A percentile compares a stretch with the other conserved stretches of the same genome.
Evolutionary conservation across 163 green algal species (phyloP).

Genomic region (Scenedesmus sp.): DNA sequence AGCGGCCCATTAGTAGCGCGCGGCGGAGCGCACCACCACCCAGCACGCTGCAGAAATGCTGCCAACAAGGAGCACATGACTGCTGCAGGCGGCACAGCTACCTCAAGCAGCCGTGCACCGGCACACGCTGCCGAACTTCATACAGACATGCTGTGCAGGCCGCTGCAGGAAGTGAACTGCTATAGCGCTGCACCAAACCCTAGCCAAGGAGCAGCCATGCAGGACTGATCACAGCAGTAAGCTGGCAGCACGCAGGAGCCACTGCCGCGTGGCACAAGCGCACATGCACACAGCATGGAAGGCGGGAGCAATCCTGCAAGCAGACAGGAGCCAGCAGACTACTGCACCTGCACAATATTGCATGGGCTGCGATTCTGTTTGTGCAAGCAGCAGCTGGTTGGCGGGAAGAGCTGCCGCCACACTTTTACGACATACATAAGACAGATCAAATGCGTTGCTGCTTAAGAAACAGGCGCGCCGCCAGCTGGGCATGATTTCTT

Average conservation of each 20-base stretch:
- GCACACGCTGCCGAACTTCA: too few relatives aligned
- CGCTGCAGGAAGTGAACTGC: too few relatives aligned
- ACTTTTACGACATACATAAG: background rate
- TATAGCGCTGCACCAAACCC: background rate
- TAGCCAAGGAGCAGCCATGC: background rate
- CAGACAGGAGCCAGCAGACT: background rate
- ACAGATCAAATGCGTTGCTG: background rate
- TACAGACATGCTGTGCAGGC: too few relatives aligned
- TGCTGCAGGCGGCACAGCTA: too few relatives aligned
- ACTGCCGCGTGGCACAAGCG: too few relatives aligned
- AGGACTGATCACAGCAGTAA: background rate
- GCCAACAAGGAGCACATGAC: too few relatives aligned
- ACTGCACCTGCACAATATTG: background rate
- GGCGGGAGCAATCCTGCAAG: background rate
- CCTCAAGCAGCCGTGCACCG: too few relatives aligned
- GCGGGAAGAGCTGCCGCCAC: background rate
- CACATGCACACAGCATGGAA: background rate
- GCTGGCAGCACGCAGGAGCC: background rate
- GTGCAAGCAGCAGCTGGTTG: background rate
- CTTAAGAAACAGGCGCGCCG: too few relatives aligned
- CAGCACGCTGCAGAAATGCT: too few relatives aligned
- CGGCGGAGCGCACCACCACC: too few relatives aligned
- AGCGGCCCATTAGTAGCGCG: too few relatives aligned
- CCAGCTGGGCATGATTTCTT: background rate
- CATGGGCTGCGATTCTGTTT: background rate